These are phyloP conservation scores for Musa troglodytarum DNA, from an alignment of 176 grass and related monocot species.

Conservation along the genomic window DNA sequence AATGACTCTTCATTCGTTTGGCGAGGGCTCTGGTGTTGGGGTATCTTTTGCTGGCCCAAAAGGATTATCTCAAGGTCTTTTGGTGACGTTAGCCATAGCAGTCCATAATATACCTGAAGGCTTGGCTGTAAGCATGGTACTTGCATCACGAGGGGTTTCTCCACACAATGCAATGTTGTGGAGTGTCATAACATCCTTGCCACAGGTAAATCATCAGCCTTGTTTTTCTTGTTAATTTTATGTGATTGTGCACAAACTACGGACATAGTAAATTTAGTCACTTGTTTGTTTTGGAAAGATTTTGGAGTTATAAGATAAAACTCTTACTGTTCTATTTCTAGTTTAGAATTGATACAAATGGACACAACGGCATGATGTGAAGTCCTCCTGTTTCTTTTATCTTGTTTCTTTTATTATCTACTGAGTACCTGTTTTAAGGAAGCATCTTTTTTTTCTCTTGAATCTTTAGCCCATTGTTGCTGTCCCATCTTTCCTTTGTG, in stretches of 20 bases:
- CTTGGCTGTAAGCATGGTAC: slow-evolving; percentile 95
- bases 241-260: background rate
- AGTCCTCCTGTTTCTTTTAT: too few relatives aligned
- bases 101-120: slow-evolving; percentile 99
- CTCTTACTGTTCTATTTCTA: too few relatives aligned
- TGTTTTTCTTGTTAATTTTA: background rate
- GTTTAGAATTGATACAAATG: too few relatives aligned
- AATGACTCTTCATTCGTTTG: slow-evolving; percentile 99
- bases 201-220: slow-evolving; percentile 50
- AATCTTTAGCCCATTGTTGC: slow-evolving; percentile 79
- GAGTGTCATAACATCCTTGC: slow-evolving; percentile 97
- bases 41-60: slow-evolving; percentile 93
- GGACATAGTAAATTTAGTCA: too few relatives aligned
- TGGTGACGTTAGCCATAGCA: slow-evolving; percentile 92
- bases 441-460: slow-evolving; percentile 15
- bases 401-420: too few relatives aligned
- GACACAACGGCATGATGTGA: too few relatives aligned
- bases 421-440: background rate
- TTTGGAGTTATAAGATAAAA: too few relatives aligned
- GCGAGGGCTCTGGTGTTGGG: slow-evolving; percentile 95
- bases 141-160: slow-evolving; percentile 72
- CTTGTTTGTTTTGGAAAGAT: too few relatives aligned
- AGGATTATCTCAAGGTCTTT: slow-evolving; percentile 83
- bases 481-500: slow-evolving; percentile 88
- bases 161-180: slow-evolving; percentile 96